Base-by-base conservation (phyloP, 2,329 filamentous ascomycete genomes). In the Monosporascus ibericus region DNA sequence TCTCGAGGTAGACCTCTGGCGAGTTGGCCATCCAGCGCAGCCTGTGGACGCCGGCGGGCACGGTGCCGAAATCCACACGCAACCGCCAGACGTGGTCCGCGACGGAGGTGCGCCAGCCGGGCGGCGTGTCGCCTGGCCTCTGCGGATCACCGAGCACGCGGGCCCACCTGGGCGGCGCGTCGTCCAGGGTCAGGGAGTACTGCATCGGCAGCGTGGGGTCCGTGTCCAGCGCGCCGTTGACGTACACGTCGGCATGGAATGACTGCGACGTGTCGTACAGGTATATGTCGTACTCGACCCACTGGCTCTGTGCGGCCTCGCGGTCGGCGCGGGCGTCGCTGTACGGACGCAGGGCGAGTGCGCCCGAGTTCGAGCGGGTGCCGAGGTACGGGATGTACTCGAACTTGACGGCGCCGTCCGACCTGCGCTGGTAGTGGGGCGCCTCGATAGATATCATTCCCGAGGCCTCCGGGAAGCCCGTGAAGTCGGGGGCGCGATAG, bases 81-180 rank as follows among this genome's bases (percentile, higher is more conserved):
- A 72, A 75, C 5, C 65, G 69, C 79, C 78, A 81, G 7, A 75
- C 75, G 27, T 72, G 64, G 49, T 79, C 73, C 15, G 75, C 74
- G 1, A 80, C 78, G 0, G 75, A 76, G 9, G 62, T 60, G 6
- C 69, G 64, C 78, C 79, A 82, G 6, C 71, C 72, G 0, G 71
- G 71, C 2, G 79, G 79, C 54, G 63, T 70, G 54, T 69, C 74
- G 53, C 69, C 65, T 2, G 67, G 70, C 7, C 69, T 70, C 3
- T 75, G 69, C 24, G 71, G 74, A 46, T 74, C 65, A 3, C 72
- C 66, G 1, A 75, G 61, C 9, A 71, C 59, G 5, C 65, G 62
- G 3, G 63, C 63, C 25, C 59, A 64, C 38, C 62, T 59, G 1
- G 58, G 62, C 27, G 72, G 60, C 3, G 68, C 74, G 24, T 72